Evolutionary conservation across 2,329 filamentous ascomycete species (phyloP).

Genomic region (Neonectria magnoliae): DNA sequence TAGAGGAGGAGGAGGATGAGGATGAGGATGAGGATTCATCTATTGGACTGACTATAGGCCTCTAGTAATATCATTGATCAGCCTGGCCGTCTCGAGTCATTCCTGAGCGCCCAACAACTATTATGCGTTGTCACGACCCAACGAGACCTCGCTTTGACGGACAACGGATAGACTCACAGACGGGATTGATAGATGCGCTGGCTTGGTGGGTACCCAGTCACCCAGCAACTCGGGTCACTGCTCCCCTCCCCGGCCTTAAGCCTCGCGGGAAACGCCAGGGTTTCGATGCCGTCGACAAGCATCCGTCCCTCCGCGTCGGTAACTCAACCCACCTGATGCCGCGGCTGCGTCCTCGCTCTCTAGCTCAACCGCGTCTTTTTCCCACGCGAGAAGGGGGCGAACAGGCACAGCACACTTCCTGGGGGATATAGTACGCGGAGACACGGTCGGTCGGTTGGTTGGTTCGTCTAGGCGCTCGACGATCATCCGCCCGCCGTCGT

Average conservation of each 20-base stretch:
- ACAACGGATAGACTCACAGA: neutral
- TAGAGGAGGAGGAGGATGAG: neutral
- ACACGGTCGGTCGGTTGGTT: neutral
- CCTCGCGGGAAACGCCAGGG: conserved; percentile 16
- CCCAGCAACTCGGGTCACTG: conserved; percentile 16
- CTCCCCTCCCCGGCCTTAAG: conserved; percentile 1
- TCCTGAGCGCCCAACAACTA: neutral
- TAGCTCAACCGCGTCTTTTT: neutral
- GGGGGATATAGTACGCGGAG: neutral
- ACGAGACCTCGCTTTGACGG: neutral
- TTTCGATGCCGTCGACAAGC: conserved; percentile 16
- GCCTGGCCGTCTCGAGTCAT: neutral
- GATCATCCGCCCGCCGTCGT: conserved; percentile 7
- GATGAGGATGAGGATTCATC: neutral
- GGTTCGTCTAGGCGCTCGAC: neutral
- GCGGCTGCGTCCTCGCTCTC: neutral
- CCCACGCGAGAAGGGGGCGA: neutral
- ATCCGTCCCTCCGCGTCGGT: conserved; percentile 11
- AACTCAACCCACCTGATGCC: neutral
- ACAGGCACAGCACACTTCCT: neutral
- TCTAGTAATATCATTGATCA: neutral
- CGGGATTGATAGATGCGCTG: neutral
- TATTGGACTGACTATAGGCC: neutral
- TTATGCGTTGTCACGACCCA: neutral
- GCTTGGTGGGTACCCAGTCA: conserved; percentile 4